Base-by-base conservation (phyloP, 2,329 filamentous ascomycete genomes). In the Aphanoascus verrucosus region DNA sequence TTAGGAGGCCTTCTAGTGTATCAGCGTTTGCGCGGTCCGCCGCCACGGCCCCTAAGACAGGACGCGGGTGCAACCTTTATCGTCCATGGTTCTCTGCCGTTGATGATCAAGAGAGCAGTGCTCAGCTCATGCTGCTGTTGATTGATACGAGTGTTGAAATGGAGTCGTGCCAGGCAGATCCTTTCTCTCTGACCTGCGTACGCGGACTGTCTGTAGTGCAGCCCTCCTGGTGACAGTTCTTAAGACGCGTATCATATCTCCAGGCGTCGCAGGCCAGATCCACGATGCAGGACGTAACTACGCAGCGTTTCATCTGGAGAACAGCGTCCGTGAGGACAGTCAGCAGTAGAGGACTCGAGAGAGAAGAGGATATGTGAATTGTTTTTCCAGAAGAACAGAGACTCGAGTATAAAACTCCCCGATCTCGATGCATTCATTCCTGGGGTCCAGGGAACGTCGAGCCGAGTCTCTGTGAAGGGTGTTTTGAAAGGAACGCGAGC, bases 1-100 rank as follows among this genome's bases (percentile, higher is more conserved):
- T 50, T 42, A 34, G 31, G 38, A 12, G 49, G 14, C 8, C 38
- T 20, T 9, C 49, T 51, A 51, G 49, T 51, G 49, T 51, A 51
- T 51, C 49, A 51, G 28, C 49, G 44, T 51, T 17, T 20, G 40
- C 28, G 17, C 34, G 28, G 32, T 44, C 40, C 20, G 31, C 14
- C 17, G 20, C 14, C 12, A 20, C 38, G 15, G 37, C 9, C 15
- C 34, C 17, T 12, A 28, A 28, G 23, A 28, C 23, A 28, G 23
- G 23, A 4, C 23, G 23, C 23, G 23, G 23, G 23, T 28, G 23
- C 23, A 28, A 28, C 23, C 23, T 28, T 28, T 28, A 28, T 28
- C 23, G 3, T 7, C 23, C 23, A 28, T 28, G 23, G 23, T 7
- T 7, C 23, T 28, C n/a, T n/a, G n/a, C n/a, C n/a, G 23, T 28